Conservation (phyloP, 352 stramenopile species). For the Globisporangium radiosum region DNA sequence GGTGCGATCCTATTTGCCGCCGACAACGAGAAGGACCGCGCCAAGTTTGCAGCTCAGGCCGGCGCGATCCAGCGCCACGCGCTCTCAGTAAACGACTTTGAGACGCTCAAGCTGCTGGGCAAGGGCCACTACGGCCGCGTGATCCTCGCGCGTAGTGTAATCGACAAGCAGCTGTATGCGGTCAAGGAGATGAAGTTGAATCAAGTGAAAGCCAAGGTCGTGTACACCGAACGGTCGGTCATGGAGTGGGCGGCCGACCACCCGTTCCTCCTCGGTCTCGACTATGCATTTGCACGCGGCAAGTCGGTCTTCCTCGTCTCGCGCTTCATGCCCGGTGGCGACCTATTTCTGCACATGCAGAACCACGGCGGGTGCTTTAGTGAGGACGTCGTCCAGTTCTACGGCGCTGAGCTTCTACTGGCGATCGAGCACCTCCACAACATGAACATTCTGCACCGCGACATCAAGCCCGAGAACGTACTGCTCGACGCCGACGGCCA, state of each 20-base stretch:
- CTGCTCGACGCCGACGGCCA: conserved; percentile 83
- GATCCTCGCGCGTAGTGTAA: conserved; percentile 42
- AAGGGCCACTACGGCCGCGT: conserved; percentile 83
- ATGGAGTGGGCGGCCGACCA: conserved; percentile 88
- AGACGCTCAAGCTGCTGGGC: conserved; percentile 76
- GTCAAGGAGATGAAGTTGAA: conserved; percentile 89
- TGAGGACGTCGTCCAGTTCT: conserved; percentile 78
- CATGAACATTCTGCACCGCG: conserved; percentile 90
- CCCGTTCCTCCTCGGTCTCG: conserved; percentile 96
- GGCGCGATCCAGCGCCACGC: conserved; percentile 46
- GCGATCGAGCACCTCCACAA: conserved; percentile 87
- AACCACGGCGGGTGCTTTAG: conserved; percentile 76
- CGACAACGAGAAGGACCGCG: conserved; percentile 78
- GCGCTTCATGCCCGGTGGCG: conserved; percentile 97
- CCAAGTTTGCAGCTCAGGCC: conserved; percentile 62
- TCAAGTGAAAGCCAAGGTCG: conserved; percentile 82
- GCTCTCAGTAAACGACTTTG: conserved; percentile 59
- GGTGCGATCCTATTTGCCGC: conserved; percentile 69
- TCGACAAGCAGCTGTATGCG: conserved; percentile 59
- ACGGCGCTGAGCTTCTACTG: conserved; percentile 74
- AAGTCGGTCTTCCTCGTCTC: conserved; percentile 97
- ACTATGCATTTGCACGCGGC: conserved; percentile 93
- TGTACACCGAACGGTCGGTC: conserved; percentile 74
- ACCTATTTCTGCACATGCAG: conserved; percentile 91
- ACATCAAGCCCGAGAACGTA: conserved; percentile 93